Evolutionary conservation across 75 land plant genomes (phyloP).

Genomic region (Pinus tabuliformis): DNA sequence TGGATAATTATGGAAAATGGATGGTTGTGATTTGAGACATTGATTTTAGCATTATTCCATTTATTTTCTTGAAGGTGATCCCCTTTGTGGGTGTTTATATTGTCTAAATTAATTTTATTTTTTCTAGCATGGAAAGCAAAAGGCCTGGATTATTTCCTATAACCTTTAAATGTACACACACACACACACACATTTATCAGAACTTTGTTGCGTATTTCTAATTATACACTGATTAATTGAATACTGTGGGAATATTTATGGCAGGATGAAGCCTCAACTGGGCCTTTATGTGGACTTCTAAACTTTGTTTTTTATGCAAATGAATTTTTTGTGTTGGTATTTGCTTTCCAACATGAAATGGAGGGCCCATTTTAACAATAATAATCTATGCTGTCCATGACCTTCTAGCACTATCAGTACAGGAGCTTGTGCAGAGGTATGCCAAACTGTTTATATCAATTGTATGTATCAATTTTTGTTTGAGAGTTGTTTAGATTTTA

Average conservation of each 20-base stretch:
- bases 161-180: neutral
- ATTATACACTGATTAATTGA: neutral
- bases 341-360: neutral
- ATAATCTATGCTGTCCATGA: neutral
- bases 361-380: neutral
- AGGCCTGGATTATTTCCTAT: neutral
- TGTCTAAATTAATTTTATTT: neutral
- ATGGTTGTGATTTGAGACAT: neutral
- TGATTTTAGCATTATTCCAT: neutral
- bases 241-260: neutral
- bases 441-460: neutral
- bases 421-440: neutral
- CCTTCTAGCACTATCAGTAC: neutral
- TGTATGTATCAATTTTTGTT: neutral
- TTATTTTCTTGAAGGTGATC: neutral
- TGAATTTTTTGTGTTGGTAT: neutral
- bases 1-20: neutral
- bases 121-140: neutral
- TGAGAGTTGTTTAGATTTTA: neutral
- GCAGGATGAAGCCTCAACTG: neutral
- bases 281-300: slow-evolving; percentile 1
- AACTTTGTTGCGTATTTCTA: neutral
- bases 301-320: neutral
- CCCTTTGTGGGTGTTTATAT: neutral
- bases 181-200: neutral